Conservation (phyloP, 148 eudicot genomes). For the Camellia granthamiana region DNA sequence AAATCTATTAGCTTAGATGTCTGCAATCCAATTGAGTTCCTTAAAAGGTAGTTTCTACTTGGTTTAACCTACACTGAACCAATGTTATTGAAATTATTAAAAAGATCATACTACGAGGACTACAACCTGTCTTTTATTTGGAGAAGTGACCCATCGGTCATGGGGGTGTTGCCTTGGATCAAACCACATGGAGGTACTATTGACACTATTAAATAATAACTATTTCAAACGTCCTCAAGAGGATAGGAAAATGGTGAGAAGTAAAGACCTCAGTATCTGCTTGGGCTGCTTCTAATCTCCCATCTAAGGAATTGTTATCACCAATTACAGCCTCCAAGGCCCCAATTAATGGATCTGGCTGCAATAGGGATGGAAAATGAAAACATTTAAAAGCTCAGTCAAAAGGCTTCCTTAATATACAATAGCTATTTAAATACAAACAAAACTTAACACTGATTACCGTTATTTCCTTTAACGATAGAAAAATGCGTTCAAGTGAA, state of each 20-base stretch:
- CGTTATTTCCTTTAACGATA: conserved; percentile 78
- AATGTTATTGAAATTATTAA: not conserved
- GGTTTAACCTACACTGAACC: not conserved
- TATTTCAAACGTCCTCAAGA: not conserved
- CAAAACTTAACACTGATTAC: conserved; percentile 32
- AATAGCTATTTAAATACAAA: conserved; percentile 9
- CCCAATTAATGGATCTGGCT: conserved; percentile 89
- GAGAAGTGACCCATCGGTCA: not conserved
- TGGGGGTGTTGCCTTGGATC: not conserved
- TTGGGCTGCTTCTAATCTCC: conserved; percentile 54
- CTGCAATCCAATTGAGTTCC: not conserved
- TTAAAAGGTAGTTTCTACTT: not conserved
- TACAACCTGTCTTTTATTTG: not conserved
- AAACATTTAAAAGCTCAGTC: not conserved
- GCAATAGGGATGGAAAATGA: conserved; percentile 24
- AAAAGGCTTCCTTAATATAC: conserved; percentile 10
- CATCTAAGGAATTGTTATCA: conserved; percentile 40
- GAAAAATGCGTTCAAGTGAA: conserved; percentile 74
- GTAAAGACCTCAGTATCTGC: conserved; percentile 63
- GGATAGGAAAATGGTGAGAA: conserved; percentile 10
- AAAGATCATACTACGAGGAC: not conserved
- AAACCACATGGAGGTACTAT: not conserved
- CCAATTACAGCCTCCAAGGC: conserved; percentile 84
- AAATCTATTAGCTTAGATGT: not conserved
- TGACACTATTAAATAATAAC: not conserved